Percentiles rank a stretch among this genome's conserved stretches.
These are phyloP conservation scores for Alternaria infectoria DNA, from an alignment of 2,329 filamentous ascomycete species.

Conservation along the genomic window DNA sequence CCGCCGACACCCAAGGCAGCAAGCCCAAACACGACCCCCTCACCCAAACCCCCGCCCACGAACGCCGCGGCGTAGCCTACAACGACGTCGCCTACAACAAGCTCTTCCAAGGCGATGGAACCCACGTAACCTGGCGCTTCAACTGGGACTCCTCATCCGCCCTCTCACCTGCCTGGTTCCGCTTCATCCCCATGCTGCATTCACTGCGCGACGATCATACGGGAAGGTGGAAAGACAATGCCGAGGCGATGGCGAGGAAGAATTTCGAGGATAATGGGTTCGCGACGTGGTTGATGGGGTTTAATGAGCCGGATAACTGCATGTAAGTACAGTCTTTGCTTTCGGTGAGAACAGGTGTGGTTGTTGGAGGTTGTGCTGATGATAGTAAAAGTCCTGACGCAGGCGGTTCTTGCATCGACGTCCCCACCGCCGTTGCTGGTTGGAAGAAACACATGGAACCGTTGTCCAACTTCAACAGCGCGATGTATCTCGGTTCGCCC, in stretches of 20 bases:
- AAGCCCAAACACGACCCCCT: neutral
- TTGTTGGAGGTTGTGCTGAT: neutral
- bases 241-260: constrained; percentile 9
- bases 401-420: constrained; percentile 34
- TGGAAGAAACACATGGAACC: constrained; percentile 31
- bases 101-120: constrained; percentile 52
- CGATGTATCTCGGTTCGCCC: constrained; percentile 39
- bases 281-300: constrained; percentile 33
- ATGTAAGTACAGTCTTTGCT: constrained; percentile 16
- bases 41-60: constrained; percentile 47
- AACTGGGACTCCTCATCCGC: constrained; percentile 66
- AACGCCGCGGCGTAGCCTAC: constrained; percentile 68
- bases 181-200: constrained; percentile 65
- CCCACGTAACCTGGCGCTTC: constrained; percentile 66
- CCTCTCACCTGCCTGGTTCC: constrained; percentile 47
- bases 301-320: constrained; percentile 47
- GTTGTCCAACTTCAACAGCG: constrained; percentile 16
- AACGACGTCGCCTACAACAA: constrained; percentile 62
- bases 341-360: no score
- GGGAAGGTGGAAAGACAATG: constrained; percentile 23
- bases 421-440: constrained; percentile 11
- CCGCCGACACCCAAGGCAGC: neutral
- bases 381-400: neutral
- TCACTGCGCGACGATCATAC: constrained; percentile 19
- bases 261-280: neutral